Evolutionary conservation across 441 rosid genomes (phyloP).

Genomic region (Viola pubescens): DNA sequence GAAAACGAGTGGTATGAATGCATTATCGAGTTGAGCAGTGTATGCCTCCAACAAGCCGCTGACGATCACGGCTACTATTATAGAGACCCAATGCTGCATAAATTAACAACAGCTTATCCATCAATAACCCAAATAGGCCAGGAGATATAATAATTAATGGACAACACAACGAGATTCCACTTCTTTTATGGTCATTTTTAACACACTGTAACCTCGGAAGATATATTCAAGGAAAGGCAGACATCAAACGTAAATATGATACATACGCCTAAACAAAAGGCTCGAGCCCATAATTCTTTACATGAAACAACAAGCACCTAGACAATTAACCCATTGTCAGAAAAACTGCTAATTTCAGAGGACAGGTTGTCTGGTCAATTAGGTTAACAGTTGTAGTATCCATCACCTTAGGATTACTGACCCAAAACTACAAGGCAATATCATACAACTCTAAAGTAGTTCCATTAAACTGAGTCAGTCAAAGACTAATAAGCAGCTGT

Average conservation of each 20-base stretch:
- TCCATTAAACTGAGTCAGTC: not conserved
- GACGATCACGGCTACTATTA: conserved; percentile 58
- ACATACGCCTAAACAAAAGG: not conserved
- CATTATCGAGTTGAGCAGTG: conserved; percentile 90
- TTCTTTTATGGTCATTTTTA: not conserved
- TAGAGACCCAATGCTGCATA: conserved; percentile 83
- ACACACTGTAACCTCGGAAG: not conserved
- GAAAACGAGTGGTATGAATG: conserved; percentile 91
- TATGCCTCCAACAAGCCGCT: conserved; percentile 94
- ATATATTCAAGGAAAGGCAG: not conserved
- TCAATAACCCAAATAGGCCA: not conserved
- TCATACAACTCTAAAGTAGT: not conserved
- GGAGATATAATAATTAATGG: not conserved
- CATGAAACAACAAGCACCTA: not conserved
- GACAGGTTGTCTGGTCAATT: not conserved
- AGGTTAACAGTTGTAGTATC: no score
- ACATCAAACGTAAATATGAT: not conserved
- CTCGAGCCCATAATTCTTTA: not conserved
- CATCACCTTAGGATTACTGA: no score
- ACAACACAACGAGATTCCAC: not conserved
- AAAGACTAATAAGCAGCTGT: no score
- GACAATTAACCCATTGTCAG: not conserved
- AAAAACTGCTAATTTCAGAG: not conserved
- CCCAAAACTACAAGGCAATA: no score
- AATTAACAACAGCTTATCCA: conserved; percentile 9